These are phyloP conservation scores for Orbilia ellipsospora DNA, from an alignment of 2,329 filamentous ascomycete genomes.

Conservation along the genomic window DNA sequence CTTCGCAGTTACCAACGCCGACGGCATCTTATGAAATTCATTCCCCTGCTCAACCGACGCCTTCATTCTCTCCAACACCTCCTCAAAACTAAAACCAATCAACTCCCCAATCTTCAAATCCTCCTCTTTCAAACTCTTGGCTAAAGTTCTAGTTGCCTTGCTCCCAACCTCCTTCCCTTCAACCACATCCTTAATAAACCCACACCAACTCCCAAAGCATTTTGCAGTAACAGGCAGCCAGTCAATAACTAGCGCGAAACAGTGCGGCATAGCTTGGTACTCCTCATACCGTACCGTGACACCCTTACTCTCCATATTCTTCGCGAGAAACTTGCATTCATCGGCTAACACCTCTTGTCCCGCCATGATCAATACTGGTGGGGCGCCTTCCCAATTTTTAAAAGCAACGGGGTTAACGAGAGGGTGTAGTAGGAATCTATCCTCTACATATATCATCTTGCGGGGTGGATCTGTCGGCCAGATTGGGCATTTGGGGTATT, in stretches of 20 bases:
- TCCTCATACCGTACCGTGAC: constrained; percentile 75
- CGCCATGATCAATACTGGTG: constrained; percentile 75
- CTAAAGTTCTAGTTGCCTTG: constrained; percentile 67
- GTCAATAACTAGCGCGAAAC: constrained; percentile 72
- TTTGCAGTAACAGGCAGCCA: constrained; percentile 65
- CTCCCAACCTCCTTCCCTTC: constrained; percentile 63
- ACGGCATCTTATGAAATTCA: constrained; percentile 30
- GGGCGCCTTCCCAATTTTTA: constrained; percentile 70
- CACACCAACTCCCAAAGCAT: constrained; percentile 69
- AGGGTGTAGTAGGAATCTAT: constrained; percentile 72
- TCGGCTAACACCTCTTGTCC: constrained; percentile 79
- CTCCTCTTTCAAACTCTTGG: constrained; percentile 62
- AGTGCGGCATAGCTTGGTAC: constrained; percentile 84
- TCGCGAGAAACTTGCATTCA: constrained; percentile 69
- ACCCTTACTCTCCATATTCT: constrained; percentile 68
- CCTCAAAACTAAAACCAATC: constrained; percentile 63
- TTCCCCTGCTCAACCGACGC: constrained; percentile 61
- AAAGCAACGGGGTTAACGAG: constrained; percentile 73
- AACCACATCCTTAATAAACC: constrained; percentile 66
- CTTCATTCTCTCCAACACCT: constrained; percentile 62
- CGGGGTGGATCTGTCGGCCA: constrained; percentile 72
- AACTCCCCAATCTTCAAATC: constrained; percentile 65
- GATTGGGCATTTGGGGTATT: constrained; percentile 65
- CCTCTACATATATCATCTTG: constrained; percentile 61
- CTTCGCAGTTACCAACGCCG: constrained; percentile 14